Base-by-base conservation (phyloP, 371 early-diverging fungal species). In the Chytridiales sp. region DNA sequence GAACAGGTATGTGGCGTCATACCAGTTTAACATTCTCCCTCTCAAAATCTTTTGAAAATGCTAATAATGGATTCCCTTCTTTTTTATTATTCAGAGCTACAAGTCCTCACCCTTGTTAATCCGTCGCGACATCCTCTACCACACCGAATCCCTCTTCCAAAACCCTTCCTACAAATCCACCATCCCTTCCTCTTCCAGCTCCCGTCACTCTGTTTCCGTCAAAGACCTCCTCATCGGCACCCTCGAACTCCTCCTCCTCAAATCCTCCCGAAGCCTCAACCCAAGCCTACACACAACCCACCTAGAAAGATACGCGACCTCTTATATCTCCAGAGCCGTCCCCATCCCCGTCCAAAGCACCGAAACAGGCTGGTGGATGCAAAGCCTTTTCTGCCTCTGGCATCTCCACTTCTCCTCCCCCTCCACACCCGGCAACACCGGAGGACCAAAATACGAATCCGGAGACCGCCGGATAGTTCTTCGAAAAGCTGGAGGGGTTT, bases 201-300 rank as follows among this genome's bases (percentile, higher is more conserved):
- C 36, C 51, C 21, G 51, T 11, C 3, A n/a, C n/a, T n/a, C n/a
- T n/a, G n/a, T n/a, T n/a, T 22, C 31, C 6, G 17, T 6, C 22
- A 34, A 24, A 9, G 51, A 51, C 51, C 51, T 51, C 51, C 36
- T 51, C 11, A 34, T 35, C 21, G 31, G 35, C 4, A 51, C 51
- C 15, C 51, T 51, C n/a, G 51, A 51, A 35, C 22, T 35, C 24
- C 51, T 51, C 51, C 51, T 51, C 51, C 21, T 21, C 17, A 17
- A 13, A 4, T 8, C 51, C 31, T 4, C 4, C 36, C 22, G 30
- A 9, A n/a, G 9, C 51, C 38, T 38, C 13, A 38, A 51, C 31
- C 35, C 51, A 4, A n/a, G 3, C 13, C 51, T n/a, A 3, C 51
- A 51, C 13, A 38, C 51, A n/a, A 34, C 36, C 17, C 9, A 9